A percentile compares a stretch with the other conserved stretches of the same genome.
Evolutionary conservation across 768 basidiomycete genomes (phyloP).

Genomic region (Boletus pseudopeckii): DNA sequence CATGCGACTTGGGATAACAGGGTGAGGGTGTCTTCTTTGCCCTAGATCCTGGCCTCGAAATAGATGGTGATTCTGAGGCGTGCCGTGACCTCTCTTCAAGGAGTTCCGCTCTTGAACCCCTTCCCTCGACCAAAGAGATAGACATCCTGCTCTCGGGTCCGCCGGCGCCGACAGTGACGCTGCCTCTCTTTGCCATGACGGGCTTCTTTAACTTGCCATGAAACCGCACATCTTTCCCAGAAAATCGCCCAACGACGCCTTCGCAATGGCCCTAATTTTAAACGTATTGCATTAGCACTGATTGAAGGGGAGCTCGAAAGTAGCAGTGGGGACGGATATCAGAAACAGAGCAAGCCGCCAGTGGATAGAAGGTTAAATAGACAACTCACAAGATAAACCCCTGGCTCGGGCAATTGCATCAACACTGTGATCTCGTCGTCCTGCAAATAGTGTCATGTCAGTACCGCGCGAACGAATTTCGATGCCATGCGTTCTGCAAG

Average conservation of each 20-base stretch:
- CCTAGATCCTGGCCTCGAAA: slow-evolving; percentile 18
- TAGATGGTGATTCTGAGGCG: slow-evolving; percentile 17
- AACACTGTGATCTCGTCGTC: slow-evolving; percentile 78
- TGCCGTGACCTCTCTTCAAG: slow-evolving; percentile 4
- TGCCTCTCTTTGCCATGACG: slow-evolving; percentile 64
- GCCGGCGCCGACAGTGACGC: slow-evolving; percentile 9
- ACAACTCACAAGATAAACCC: slow-evolving; percentile 59
- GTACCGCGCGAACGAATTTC: background rate
- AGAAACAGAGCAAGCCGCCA: background rate
- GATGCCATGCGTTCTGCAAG: background rate
- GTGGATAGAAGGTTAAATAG: too few relatives aligned
- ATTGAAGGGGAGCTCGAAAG: background rate
- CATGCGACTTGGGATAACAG: slow-evolving; percentile 9
- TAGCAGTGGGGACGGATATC: background rate
- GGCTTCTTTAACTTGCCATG: slow-evolving; percentile 76
- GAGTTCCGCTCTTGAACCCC: background rate
- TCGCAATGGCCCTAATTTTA: slow-evolving; percentile 73
- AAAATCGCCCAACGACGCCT: slow-evolving; percentile 79
- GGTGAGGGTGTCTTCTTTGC: slow-evolving; percentile 19
- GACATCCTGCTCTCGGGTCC: slow-evolving; percentile 13
- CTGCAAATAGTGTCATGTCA: slow-evolving; percentile 36
- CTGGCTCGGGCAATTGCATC: slow-evolving; percentile 61
- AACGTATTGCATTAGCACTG: background rate
- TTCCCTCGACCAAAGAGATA: slow-evolving; percentile 16
- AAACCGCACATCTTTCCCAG: slow-evolving; percentile 60